Evolutionary conservation across 1,284 basidiomycete species (phyloP), one percentile per base, ranked within the genome.

Genomic region (Cutaneotrichosporon sp.): DNA sequence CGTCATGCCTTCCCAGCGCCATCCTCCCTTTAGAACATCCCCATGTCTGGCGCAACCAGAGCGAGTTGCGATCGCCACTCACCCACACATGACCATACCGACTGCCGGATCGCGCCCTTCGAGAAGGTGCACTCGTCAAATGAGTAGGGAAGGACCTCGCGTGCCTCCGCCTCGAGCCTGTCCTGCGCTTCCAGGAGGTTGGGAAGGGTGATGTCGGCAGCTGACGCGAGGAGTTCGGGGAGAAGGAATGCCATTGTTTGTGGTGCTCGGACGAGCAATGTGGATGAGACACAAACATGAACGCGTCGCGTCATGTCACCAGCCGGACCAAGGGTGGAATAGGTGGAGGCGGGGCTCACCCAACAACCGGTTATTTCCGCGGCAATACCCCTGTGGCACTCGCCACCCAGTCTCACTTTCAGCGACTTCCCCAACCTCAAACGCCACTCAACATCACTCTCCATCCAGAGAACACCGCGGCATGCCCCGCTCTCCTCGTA

Each of bases 81-180:
- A 79, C 72, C 77, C 32, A 77, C 63, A 60, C 80, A 81, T n/a
- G 71, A 72, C 76, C 76, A 81, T 6, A 81, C 72, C 32, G 68
- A 63, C 63, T 81, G 80, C 40, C 76, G 63, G 18, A 81, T 61
- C 51, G 72, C 68, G 1, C 80, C 80, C 36, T 72, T 72, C 10
- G 63, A 46, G 57, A 71, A 80, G 4, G 78, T 76, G 62, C 80
- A 81, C 63, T 77, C 73, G 64, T 80, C 77, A 53, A 79, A 78
- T 11, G 65, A 65, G 68, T 76, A 80, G 0, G 80, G 80, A 60
- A 81, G 65, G 9, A 72, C 73, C 56, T 76, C 76, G 30, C 74
- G 66, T 10, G 79, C 79, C 61, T 79, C 77, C 32, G 73, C 72
- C 9, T 74, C 73, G 36, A 79, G 65, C 0, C 69, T 64, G 26